Evolutionary conservation across 352 stramenopile genomes (phyloP).

Genomic region (Pythium apleroticum): DNA sequence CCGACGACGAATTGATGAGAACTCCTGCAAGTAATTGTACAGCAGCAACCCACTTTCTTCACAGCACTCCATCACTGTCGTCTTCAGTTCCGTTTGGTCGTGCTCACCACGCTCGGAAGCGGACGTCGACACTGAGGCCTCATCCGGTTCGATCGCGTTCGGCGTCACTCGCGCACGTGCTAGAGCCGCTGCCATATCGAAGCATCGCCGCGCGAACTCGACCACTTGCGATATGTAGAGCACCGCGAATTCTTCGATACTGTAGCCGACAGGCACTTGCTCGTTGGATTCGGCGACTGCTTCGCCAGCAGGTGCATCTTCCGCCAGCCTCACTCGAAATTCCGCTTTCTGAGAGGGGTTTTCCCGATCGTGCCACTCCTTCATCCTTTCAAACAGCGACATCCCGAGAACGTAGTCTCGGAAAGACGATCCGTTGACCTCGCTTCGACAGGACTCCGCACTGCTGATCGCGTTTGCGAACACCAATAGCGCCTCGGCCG

Average conservation of each 20-base stretch:
- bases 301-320: not conserved
- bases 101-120: conserved; percentile 1
- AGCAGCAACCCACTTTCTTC: conserved; percentile 74
- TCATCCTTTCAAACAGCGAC: conserved; percentile 59
- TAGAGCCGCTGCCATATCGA: conserved; percentile 57
- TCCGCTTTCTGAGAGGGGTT: conserved; percentile 7
- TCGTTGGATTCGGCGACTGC: too few species aligned
- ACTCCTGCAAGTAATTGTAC: conserved; percentile 74
- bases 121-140: not conserved
- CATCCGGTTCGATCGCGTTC: not conserved
- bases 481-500: conserved; percentile 36
- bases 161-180: not conserved
- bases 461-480: conserved; percentile 24
- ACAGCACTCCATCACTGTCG: conserved; percentile 49
- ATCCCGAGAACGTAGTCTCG: conserved; percentile 38
- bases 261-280: conserved; percentile 10
- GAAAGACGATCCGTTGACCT: conserved; percentile 29
- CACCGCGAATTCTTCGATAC: conserved; percentile 46
- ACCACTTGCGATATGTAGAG: conserved; percentile 53
- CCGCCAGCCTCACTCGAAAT: conserved; percentile 17
- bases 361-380: conserved; percentile 44
- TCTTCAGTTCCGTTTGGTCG: conserved; percentile 7
- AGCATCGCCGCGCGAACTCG: conserved; percentile 66
- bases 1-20: conserved; percentile 44
- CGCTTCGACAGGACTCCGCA: not conserved